Evolutionary conservation across 306 rosid species (phyloP).

Genomic region (Adenanthera pavonina): DNA sequence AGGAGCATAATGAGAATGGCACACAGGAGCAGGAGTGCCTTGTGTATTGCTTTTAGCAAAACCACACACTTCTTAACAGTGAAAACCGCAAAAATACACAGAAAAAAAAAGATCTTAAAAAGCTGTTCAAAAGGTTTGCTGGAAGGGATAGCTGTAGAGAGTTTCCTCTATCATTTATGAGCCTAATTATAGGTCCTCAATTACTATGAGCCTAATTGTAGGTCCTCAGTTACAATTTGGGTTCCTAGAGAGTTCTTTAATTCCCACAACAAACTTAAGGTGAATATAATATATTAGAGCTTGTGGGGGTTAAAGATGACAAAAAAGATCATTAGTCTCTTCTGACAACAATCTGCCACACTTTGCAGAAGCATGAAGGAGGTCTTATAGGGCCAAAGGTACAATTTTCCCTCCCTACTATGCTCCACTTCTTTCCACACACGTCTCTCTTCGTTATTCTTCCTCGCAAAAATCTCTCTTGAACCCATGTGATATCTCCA

Average conservation of each 20-base stretch:
- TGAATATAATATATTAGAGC: conserved; percentile 20
- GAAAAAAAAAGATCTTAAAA: conserved; percentile 39
- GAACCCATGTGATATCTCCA: conserved; percentile 52
- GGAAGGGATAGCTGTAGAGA: conserved; percentile 53
- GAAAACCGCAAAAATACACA: conserved; percentile 37
- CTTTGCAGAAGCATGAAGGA: conserved; percentile 65
- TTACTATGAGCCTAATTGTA: conserved; percentile 58
- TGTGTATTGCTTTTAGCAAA: conserved; percentile 42
- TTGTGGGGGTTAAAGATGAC: conserved; percentile 54
- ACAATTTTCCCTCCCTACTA: conserved; percentile 39
- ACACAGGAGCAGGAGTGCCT: conserved; percentile 34
- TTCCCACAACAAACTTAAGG: background rate
- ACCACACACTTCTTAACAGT: conserved; percentile 50
- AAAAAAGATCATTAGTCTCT: conserved; percentile 55
- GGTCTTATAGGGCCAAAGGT: conserved; percentile 52
- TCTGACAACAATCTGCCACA: conserved; percentile 57
- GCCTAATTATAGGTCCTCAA: conserved; percentile 59
- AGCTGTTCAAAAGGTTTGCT: conserved; percentile 65
- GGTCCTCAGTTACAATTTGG: conserved; percentile 40
- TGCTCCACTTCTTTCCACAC: conserved; percentile 18
- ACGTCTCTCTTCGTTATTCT: background rate
- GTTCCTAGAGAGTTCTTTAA: conserved; percentile 35
- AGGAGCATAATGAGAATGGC: conserved; percentile 16
- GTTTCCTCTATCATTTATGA: conserved; percentile 50
- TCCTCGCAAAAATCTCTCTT: conserved; percentile 33